Percentiles rank a stretch among this genome's conserved stretches.
phyloP scores from a whole-genome alignment of 78 protist species.

The Emiliania huxleyi region DNA sequence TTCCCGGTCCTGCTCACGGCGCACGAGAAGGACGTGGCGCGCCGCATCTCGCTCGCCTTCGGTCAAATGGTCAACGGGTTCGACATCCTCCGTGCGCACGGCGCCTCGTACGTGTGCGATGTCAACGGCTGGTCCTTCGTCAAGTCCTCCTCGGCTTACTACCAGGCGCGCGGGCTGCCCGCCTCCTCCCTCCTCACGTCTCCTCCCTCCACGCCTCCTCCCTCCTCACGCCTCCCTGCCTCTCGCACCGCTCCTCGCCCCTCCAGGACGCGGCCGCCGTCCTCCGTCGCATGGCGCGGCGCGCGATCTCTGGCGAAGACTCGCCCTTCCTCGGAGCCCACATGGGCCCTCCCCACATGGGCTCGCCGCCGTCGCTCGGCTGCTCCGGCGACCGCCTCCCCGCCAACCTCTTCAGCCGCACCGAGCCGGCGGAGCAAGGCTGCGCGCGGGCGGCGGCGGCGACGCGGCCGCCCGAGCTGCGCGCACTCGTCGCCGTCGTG shows the following conservation, averaged over 20 bases:
- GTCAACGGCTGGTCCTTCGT: constrained; percentile 96
- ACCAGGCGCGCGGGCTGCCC: too few relatives aligned
- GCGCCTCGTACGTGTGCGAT: constrained; percentile 84
- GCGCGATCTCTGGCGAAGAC: not conserved
- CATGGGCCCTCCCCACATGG: too few relatives aligned
- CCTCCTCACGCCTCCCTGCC: not conserved
- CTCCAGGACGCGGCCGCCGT: not conserved
- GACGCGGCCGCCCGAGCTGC: too few relatives aligned
- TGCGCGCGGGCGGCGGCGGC: too few relatives aligned
- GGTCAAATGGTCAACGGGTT: constrained; percentile 81
- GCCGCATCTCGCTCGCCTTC: not conserved
- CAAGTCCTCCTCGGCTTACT: constrained; percentile 56
- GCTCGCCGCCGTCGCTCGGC: too few relatives aligned
- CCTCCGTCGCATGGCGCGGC: not conserved
- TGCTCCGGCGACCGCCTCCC: too few relatives aligned
- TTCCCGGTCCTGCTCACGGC: constrained; percentile 54
- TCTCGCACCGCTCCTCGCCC: not conserved
- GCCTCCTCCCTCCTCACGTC: too few relatives aligned
- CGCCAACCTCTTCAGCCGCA: too few relatives aligned
- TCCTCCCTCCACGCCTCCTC: too few relatives aligned
- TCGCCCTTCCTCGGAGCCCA: not conserved
- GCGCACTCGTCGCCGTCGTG: too few relatives aligned
- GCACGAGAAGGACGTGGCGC: constrained; percentile 42
- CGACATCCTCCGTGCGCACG: constrained; percentile 77
- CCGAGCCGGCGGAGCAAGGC: too few relatives aligned